Percentiles rank a stretch among this genome's conserved stretches.
Conservation (phyloP, 352 stramenopile species). For the Pythium utonaiense region DNA sequence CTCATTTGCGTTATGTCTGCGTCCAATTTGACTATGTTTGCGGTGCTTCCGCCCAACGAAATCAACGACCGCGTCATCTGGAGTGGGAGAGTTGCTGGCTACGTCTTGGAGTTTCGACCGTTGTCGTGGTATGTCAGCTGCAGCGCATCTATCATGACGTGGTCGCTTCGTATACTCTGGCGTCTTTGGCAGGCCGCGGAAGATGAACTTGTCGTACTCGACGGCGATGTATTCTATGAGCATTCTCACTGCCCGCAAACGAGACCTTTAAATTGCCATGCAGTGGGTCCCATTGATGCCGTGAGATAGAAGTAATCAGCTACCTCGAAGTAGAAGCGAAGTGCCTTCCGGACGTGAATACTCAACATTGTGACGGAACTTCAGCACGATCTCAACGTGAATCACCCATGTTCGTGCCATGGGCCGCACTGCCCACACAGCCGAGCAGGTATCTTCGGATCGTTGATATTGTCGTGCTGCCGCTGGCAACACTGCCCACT, state of each 20-base stretch:
- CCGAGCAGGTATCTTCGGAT: too few species aligned
- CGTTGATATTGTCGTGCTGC: too few species aligned
- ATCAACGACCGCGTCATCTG: not conserved
- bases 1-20: not conserved
- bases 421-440: too few species aligned
- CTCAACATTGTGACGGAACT: too few species aligned
- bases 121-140: constrained; percentile 4
- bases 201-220: constrained; percentile 3
- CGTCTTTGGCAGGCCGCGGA: not conserved
- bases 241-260: not conserved
- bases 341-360: too few species aligned
- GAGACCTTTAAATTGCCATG: too few species aligned
- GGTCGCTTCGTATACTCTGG: not conserved
- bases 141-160: not conserved
- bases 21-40: not conserved
- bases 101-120: not conserved
- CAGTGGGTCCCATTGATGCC: too few species aligned
- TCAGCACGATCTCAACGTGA: too few species aligned
- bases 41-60: not conserved
- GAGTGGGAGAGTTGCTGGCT: not conserved
- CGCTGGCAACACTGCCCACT: too few species aligned
- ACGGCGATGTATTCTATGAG: not conserved
- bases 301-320: too few species aligned
- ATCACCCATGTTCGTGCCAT: too few species aligned
- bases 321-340: too few species aligned